These are phyloP conservation scores for Cystobasidium pallidum DNA, from an alignment of 1,284 basidiomycete genomes.

Conservation along the genomic window DNA sequence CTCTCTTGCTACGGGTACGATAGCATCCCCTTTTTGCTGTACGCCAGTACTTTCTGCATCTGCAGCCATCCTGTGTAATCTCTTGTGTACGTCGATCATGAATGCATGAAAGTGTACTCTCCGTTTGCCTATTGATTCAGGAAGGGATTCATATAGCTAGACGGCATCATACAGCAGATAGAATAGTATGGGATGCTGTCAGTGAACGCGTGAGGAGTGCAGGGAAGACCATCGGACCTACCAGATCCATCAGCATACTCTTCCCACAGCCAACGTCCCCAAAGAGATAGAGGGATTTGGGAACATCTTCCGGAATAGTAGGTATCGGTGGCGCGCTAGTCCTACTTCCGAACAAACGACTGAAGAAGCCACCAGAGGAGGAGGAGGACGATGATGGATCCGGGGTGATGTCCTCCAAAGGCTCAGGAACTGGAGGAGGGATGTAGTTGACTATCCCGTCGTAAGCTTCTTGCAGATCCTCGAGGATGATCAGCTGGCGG, in stretches of 20 bases:
- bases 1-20: conserved; percentile 84
- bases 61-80: conserved; percentile 76
- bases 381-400: conserved; percentile 42
- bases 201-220: conserved; percentile 13
- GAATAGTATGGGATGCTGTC: no score
- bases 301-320: conserved; percentile 55
- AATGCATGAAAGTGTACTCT: conserved; percentile 87
- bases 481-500: conserved; percentile 82
- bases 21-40: conserved; percentile 69
- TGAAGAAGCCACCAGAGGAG: conserved; percentile 20
- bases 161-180: no score
- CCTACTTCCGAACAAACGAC: conserved; percentile 41
- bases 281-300: conserved; percentile 92
- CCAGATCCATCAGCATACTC: conserved; percentile 98
- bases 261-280: conserved; percentile 97
- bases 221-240: conserved; percentile 62
- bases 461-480: conserved; percentile 78
- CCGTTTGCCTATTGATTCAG: conserved; percentile 74
- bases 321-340: conserved; percentile 48
- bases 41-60: conserved; percentile 66
- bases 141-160: conserved; percentile 70
- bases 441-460: conserved; percentile 72
- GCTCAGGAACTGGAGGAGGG: conserved; percentile 66
- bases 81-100: conserved; percentile 98
- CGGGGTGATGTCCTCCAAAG: conserved; percentile 52